Percentiles rank a stretch among this genome's conserved stretches.
phyloP scores from a whole-genome alignment of 306 rosid genomes.

The Corylus heterophylla region DNA sequence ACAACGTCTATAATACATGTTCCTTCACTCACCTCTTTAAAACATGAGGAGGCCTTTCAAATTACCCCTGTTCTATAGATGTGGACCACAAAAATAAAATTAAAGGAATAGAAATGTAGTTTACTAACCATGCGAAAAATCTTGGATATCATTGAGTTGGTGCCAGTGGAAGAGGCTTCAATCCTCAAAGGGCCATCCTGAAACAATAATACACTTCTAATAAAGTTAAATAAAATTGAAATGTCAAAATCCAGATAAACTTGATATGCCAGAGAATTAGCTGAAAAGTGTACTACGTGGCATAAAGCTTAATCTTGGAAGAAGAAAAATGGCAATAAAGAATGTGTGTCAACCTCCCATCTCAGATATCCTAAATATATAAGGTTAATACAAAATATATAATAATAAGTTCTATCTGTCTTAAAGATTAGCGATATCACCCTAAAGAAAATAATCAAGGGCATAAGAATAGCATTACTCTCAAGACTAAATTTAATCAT shows the following conservation, averaged over 20 bases:
- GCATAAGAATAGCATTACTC: constrained; percentile 11
- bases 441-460: neutral
- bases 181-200: constrained; percentile 98
- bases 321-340: neutral
- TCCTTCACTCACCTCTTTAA: neutral
- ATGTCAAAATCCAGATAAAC: constrained; percentile 4
- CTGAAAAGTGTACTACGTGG: neutral
- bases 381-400: neutral
- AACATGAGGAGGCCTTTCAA: neutral
- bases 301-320: neutral
- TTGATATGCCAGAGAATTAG: constrained; percentile 19
- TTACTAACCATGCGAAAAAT: constrained; percentile 87
- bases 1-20: neutral
- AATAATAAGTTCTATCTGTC: neutral
- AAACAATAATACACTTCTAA: constrained; percentile 28
- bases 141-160: constrained; percentile 88
- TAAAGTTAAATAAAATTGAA: constrained; percentile 21
- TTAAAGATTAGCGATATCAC: neutral
- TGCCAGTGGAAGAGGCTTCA: constrained; percentile 94
- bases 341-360: neutral
- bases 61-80: neutral
- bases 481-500: constrained; percentile 32
- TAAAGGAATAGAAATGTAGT: constrained; percentile 1
- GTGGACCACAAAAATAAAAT: constrained; percentile 1
- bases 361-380: neutral